phyloP scores from a whole-genome alignment of 2,329 filamentous ascomycete species.

The Aureobasidium sp. region DNA sequence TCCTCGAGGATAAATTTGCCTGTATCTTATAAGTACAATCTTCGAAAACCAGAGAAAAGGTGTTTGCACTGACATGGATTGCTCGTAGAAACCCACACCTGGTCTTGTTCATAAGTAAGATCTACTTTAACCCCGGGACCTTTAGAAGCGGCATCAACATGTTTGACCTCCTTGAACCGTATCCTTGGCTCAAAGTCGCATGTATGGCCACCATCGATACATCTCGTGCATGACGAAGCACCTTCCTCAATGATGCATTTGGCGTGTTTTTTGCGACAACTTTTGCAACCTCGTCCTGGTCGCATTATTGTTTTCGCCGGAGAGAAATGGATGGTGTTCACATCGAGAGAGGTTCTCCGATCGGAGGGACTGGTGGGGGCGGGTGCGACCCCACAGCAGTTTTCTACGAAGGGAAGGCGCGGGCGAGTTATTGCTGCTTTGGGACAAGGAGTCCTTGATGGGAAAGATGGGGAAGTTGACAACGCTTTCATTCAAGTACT shows the following conservation, averaged over 20 bases:
- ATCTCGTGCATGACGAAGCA: constrained; percentile 19
- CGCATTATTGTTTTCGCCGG: constrained; percentile 21
- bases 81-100: constrained; percentile 20
- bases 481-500: too few relatives aligned
- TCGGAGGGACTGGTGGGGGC: background rate
- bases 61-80: constrained; percentile 15
- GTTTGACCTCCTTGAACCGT: constrained; percentile 21
- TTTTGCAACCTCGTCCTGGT: constrained; percentile 22
- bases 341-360: background rate
- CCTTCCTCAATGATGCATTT: constrained; percentile 22
- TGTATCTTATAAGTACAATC: constrained; percentile 1
- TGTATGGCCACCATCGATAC: constrained; percentile 19
- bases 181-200: constrained; percentile 23
- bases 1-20: constrained; percentile 22
- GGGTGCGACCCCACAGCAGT: background rate
- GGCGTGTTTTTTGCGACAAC: constrained; percentile 22
- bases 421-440: background rate
- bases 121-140: constrained; percentile 16
- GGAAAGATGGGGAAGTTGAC: too few relatives aligned
- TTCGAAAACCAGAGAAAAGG: too few relatives aligned
- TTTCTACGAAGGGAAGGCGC: background rate
- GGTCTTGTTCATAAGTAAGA: constrained; percentile 19
- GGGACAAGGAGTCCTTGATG: too few relatives aligned
- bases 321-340: background rate
- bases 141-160: constrained; percentile 18